Conservation (phyloP, 1,139 yeast genomes). For the Pichia sp. region DNA sequence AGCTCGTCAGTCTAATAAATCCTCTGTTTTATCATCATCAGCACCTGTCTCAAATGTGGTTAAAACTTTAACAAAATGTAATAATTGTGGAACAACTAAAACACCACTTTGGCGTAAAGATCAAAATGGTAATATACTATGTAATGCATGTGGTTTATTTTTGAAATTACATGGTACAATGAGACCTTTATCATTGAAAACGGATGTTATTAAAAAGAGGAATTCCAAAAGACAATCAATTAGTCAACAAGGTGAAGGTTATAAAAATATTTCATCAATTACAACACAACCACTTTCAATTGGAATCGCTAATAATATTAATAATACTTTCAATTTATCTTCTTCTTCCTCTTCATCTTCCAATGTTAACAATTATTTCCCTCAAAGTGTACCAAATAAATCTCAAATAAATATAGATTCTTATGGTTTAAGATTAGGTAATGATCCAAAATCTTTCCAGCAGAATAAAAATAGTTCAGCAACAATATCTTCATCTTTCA, state of each 20-base stretch:
- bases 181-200: slow-evolving; percentile 48
- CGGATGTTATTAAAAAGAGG: slow-evolving; percentile 52
- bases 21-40: slow-evolving; percentile 15
- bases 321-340: not conserved
- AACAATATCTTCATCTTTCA: no score
- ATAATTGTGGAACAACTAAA: slow-evolving; percentile 47
- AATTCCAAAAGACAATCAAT: slow-evolving; percentile 33
- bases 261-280: slow-evolving; percentile 10
- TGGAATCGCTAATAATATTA: not conserved
- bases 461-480: no score
- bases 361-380: slow-evolving; percentile 10
- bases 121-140: slow-evolving; percentile 47
- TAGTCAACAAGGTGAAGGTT: slow-evolving; percentile 16
- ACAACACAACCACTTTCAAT: slow-evolving; percentile 1
- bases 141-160: slow-evolving; percentile 57
- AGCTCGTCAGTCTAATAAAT: slow-evolving; percentile 9
- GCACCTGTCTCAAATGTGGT: slow-evolving; percentile 15
- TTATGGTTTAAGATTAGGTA: not conserved
- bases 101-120: slow-evolving; percentile 58
- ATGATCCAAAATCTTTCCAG: not conserved
- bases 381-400: slow-evolving; percentile 19
- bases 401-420: slow-evolving; percentile 2
- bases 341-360: slow-evolving; percentile 7
- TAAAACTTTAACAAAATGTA: slow-evolving; percentile 32
- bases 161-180: slow-evolving; percentile 52